Evolutionary conservation across 352 stramenopile genomes (phyloP), one percentile per base, ranked within the genome.

Genomic region (Globisporangium okanoganense): DNA sequence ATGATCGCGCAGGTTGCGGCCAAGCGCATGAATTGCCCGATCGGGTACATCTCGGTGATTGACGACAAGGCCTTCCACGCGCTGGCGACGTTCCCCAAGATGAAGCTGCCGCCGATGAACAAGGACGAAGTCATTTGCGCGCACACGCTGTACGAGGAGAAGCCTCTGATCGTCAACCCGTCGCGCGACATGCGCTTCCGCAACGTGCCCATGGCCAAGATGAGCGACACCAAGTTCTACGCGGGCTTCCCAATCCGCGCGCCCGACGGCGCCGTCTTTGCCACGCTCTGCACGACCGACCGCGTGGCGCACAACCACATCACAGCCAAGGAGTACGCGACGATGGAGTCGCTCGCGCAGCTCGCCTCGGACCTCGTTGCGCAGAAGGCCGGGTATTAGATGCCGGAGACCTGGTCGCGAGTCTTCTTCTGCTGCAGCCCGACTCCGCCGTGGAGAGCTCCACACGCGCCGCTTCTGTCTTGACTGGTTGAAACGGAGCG

Each of bases 291-390:
- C 44, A 66, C 73, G 12, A 73, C 66, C 6, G 79, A 88, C 59
- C 62, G 70, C 29, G 57, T 59, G 22, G 56, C 80, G 18, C 78
- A 85, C 45, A 56, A 78, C 49, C 66, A 71, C 50, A 85, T 90
- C 56, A 77, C 76, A 1, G 83, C 70, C 25, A 82, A 83, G 58
- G 74, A 90, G 54, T 90, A 87, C 61, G 80, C 78, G 51, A 79
- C 75, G 29, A 90, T 88, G 78, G 69, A 89, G 57, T 70, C 71
- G 55, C 65, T 91, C 18, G 71, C 70, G 10, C 69, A 85, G 16
- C 67, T 91, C 20, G 78, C 76, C 0, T 70, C 70, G 12, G 71
- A 75, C 18, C 62, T 84, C 22, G 63, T 79, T 48, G 66, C 73
- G 53, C 69, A 50, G 20, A 50, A 50, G 44, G 44, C 22, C 38